These are phyloP conservation scores for Aspergillus costaricaensis DNA, from an alignment of 2,329 filamentous ascomycete genomes.

Conservation along the genomic window DNA sequence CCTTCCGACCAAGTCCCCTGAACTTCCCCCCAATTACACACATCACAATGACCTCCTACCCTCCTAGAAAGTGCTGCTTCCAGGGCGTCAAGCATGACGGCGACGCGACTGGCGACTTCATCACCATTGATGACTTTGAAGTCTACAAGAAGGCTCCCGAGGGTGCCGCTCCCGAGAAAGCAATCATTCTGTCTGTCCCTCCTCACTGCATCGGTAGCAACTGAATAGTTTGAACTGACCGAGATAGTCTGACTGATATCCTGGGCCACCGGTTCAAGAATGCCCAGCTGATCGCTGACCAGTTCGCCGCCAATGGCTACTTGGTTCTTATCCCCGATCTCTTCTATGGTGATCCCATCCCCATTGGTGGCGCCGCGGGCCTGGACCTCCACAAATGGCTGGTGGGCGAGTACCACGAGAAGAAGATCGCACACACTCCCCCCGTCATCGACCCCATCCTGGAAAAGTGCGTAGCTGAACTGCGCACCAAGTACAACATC, in stretches of 20 bases:
- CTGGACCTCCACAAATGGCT: conserved; percentile 55
- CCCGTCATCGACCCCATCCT: conserved; percentile 53
- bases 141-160: conserved; percentile 1
- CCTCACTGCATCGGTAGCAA: neutral
- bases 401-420: conserved; percentile 34
- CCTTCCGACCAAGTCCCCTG: neutral
- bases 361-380: conserved; percentile 52
- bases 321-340: conserved; percentile 65
- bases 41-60: neutral
- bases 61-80: neutral
- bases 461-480: conserved; percentile 39
- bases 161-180: neutral
- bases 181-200: neutral
- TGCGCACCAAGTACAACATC: conserved; percentile 19
- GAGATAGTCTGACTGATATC: conserved; percentile 3
- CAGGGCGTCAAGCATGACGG: conserved; percentile 9
- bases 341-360: conserved; percentile 64
- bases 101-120: neutral
- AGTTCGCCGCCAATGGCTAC: conserved; percentile 70
- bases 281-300: conserved; percentile 65
- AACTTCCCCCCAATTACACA: neutral
- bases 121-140: conserved; percentile 3
- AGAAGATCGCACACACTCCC: conserved; percentile 38
- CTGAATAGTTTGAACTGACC: neutral
- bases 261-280: conserved; percentile 46